Conservation (phyloP, 331 rosid genomes). For the Quercus phellos region DNA sequence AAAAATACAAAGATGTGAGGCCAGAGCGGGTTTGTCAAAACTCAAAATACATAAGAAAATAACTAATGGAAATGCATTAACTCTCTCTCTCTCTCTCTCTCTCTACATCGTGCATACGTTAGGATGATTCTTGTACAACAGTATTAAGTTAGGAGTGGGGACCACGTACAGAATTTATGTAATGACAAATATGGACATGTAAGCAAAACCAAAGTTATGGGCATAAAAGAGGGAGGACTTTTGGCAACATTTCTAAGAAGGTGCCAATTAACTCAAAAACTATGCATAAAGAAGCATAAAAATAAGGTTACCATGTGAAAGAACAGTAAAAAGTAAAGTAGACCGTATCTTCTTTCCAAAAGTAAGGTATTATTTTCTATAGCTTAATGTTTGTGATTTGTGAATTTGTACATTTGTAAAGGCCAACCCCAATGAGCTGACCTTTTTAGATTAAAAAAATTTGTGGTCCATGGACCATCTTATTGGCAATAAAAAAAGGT, state of each 20-base stretch:
- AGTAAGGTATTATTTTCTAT: slow-evolving; percentile 7
- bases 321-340: slow-evolving; percentile 35
- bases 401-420: not conserved
- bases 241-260: slow-evolving; percentile 24
- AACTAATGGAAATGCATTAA: too few relatives aligned
- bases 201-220: slow-evolving; percentile 25
- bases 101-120: too few relatives aligned
- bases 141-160: not conserved
- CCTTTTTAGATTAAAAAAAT: slow-evolving; percentile 1
- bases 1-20: too few relatives aligned
- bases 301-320: slow-evolving; percentile 35
- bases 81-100: too few relatives aligned
- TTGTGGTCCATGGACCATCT: slow-evolving; percentile 12
- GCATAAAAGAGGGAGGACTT: slow-evolving; percentile 39
- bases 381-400: not conserved
- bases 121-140: too few relatives aligned
- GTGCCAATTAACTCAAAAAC: slow-evolving; percentile 12
- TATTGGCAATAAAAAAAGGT: not conserved
- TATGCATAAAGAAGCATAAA: slow-evolving; percentile 5
- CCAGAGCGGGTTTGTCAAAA: too few relatives aligned
- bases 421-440: not conserved
- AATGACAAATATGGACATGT: slow-evolving; percentile 17
- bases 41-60: too few relatives aligned
- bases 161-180: not conserved
- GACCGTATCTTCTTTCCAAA: slow-evolving; percentile 29